These are phyloP conservation scores for Apiospora marii DNA, from an alignment of 2,329 filamentous ascomycete genomes.

Conservation along the genomic window DNA sequence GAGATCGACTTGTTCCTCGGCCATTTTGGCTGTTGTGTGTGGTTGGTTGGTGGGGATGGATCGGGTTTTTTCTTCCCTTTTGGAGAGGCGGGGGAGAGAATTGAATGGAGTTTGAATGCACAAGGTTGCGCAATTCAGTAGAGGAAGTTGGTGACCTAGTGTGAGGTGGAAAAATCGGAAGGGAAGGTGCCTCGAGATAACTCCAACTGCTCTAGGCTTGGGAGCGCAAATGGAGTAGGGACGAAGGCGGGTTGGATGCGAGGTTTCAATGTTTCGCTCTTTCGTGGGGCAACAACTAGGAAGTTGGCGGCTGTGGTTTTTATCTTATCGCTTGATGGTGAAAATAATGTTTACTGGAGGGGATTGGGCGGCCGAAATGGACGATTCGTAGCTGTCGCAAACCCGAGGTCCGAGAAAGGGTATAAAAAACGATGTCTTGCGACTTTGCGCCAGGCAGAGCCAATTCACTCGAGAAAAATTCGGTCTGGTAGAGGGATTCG, in stretches of 20 bases:
- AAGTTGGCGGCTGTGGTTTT: constrained; percentile 1
- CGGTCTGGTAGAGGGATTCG: constrained; percentile 17
- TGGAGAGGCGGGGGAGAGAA: constrained; percentile 11
- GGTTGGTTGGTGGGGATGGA: constrained; percentile 10
- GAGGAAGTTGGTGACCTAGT: background rate
- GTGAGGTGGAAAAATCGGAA: background rate
- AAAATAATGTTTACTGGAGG: constrained; percentile 5
- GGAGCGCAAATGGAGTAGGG: constrained; percentile 14
- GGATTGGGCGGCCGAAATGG: background rate
- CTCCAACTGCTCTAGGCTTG: background rate
- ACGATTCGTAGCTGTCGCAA: constrained; percentile 2
- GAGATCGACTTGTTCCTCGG: constrained; percentile 70
- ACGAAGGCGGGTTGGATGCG: constrained; percentile 18
- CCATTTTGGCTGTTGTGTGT: constrained; percentile 43
- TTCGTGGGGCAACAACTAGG: constrained; percentile 17
- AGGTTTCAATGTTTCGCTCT: constrained; percentile 18
- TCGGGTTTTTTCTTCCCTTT: constrained; percentile 1
- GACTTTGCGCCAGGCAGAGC: constrained; percentile 38
- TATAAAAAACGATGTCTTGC: constrained; percentile 12
- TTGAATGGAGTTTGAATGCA: background rate
- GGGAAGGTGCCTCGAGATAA: constrained; percentile 17
- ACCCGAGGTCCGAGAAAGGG: background rate
- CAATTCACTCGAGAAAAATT: constrained; percentile 22
- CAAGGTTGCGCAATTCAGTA: constrained; percentile 6
- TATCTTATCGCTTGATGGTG: constrained; percentile 14